Conservation (phyloP, 768 basidiomycete genomes). For the Dentipellis sp. region DNA sequence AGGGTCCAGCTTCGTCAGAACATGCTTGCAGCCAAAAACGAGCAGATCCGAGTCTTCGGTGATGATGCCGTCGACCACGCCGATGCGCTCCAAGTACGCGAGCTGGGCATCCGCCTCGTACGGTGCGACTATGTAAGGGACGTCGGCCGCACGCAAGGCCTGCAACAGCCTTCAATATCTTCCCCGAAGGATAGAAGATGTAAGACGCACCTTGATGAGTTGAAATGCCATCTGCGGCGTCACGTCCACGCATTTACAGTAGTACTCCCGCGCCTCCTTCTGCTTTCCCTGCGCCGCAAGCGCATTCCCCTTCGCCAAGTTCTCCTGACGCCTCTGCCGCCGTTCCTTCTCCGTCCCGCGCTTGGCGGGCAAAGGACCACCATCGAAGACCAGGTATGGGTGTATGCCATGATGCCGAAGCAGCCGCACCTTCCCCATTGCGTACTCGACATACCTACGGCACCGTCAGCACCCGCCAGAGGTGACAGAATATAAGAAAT, state of each 20-base stretch:
- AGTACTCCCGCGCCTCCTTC: conserved; percentile 77
- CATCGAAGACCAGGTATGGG: conserved; percentile 94
- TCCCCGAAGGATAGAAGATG: background rate
- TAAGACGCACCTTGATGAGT: conserved; percentile 76
- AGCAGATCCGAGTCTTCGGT: conserved; percentile 98
- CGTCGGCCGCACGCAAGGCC: conserved; percentile 76
- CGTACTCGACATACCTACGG: conserved; percentile 88
- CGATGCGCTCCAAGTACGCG: conserved; percentile 78
- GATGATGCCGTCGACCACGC: conserved; percentile 82
- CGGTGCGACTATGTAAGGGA: conserved; percentile 88
- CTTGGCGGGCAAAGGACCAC: conserved; percentile 93
- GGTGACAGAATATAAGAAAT: conserved; percentile 19
- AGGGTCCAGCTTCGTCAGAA: conserved; percentile 88
- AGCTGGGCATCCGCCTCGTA: conserved; percentile 99
- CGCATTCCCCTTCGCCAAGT: conserved; percentile 61
- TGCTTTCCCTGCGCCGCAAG: conserved; percentile 72
- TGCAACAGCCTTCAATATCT: conserved; percentile 23
- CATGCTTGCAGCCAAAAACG: conserved; percentile 90
- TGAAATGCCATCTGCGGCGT: conserved; percentile 97
- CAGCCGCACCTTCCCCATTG: conserved; percentile 86
- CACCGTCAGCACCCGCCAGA: background rate
- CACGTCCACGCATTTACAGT: conserved; percentile 87
- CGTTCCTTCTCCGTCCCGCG: conserved; percentile 80
- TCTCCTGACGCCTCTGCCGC: conserved; percentile 66
- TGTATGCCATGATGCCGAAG: conserved; percentile 75